Base-by-base conservation (phyloP, 2,329 filamentous ascomycete genomes). In the Cladophialophora yegresii region DNA sequence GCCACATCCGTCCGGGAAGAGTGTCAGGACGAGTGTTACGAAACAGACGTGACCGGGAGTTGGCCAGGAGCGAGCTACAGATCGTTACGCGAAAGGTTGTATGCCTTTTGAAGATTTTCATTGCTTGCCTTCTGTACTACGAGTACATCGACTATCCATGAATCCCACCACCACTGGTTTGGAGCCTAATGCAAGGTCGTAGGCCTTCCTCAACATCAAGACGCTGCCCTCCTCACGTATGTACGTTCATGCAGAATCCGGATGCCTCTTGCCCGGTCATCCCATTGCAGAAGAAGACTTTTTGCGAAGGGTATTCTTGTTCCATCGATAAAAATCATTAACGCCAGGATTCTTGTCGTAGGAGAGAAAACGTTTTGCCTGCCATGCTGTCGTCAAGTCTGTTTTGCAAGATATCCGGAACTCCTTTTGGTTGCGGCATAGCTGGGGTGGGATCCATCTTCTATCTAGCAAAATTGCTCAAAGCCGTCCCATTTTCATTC, bases 321-420 rank as follows among this genome's bases (percentile, higher is more conserved):
- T 51, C n/a, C 32, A 51, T 59, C 28, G 53, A 63, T 28, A 63
- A 61, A 63, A 33, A 30, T 54, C 51, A 54, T 62, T 33, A 33
- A 56, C 51, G 61, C 40, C 40, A 36, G 47, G 16, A 47, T 61
- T 54, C 12, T 36, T 64, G 58, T 55, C 80, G 78, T 81, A 78
- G 75, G 75, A 70, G 61, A 72, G 72, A 77, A 76, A 76, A 47
- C 53, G 56, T 33, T 64, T 65, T 64, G 61, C 62, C 61, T 61
- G 61, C 67, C 63, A 69, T 68, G 66, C 64, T 68, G 55, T 58
- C 54, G 47, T 45, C 58, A 64, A 54, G 62, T 61, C 61, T 75
- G 72, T 71, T 80, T 80, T 89, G 88, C 87, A 85, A 89, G 88
- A 90, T 90, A 91, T 91, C 89, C 89, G 88, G 89, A 90, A 89